A percentile compares a stretch with the other conserved stretches of the same genome.
phyloP scores from a whole-genome alignment of 2,329 filamentous ascomycete species.

The Amesomyces nigricolor region DNA sequence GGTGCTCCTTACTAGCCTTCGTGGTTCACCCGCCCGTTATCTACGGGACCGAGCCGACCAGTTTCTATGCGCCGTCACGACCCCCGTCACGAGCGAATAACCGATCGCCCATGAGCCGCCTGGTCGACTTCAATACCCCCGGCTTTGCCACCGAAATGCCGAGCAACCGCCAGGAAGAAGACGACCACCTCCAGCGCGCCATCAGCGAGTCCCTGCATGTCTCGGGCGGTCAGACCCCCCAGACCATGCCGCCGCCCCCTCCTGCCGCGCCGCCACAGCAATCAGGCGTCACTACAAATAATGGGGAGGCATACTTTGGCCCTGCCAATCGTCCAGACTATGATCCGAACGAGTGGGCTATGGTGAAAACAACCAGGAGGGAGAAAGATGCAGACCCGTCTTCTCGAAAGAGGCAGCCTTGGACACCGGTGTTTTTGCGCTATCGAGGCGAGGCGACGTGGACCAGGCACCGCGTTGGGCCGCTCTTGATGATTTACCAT shows the following conservation, averaged over 20 bases:
- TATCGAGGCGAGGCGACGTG: slow-evolving; percentile 29
- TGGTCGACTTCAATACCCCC: slow-evolving; percentile 35
- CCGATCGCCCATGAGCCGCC: slow-evolving; percentile 50
- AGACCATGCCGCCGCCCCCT: slow-evolving; percentile 23
- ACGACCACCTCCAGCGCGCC: slow-evolving; percentile 52
- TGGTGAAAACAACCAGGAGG: slow-evolving; percentile 42
- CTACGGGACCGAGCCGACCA: slow-evolving; percentile 39
- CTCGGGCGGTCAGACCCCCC: slow-evolving; percentile 38
- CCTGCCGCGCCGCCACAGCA: slow-evolving; percentile 45
- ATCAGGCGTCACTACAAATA: slow-evolving; percentile 41
- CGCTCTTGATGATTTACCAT: slow-evolving; percentile 53
- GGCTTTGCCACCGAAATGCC: slow-evolving; percentile 37
- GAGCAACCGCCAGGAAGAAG: slow-evolving; percentile 39
- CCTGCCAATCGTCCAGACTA: slow-evolving; percentile 54
- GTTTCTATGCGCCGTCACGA: slow-evolving; percentile 47
- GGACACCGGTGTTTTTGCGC: slow-evolving; percentile 49
- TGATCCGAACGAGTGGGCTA: slow-evolving; percentile 51
- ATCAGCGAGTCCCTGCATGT: slow-evolving; percentile 51
- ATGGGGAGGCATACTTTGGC: slow-evolving; percentile 45
- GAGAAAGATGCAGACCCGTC: slow-evolving; percentile 39
- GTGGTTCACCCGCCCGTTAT: slow-evolving; percentile 50
- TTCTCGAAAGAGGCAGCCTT: slow-evolving; percentile 38
- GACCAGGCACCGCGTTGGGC: slow-evolving; percentile 42
- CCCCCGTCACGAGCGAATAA: slow-evolving; percentile 57
- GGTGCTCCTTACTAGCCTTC: slow-evolving; percentile 33